Conservation (phyloP, 257 asterid genomes). For the Primulina huaijiensis region DNA sequence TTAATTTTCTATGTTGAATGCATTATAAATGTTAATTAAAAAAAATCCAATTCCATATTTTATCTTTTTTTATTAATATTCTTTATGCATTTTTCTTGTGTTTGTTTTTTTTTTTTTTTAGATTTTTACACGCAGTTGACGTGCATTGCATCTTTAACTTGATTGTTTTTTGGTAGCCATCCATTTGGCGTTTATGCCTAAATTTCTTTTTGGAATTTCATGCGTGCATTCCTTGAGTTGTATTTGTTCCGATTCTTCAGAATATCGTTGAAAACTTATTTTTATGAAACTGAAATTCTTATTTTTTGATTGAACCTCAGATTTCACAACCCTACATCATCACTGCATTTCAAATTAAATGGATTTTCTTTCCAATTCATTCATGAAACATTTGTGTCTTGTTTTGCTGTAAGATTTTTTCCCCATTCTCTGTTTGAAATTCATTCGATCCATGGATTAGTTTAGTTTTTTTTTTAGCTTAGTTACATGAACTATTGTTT, state of each 20-base stretch:
- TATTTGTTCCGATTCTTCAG: neutral
- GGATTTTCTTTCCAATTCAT: neutral
- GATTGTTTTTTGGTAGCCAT: neutral
- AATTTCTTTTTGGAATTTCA: neutral
- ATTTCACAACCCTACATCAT: neutral
- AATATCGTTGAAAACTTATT: no score
- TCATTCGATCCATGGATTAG: neutral
- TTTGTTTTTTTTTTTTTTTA: no score
- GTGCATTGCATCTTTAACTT: neutral
- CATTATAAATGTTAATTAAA: no score
- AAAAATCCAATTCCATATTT: neutral
- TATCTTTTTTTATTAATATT: no score
- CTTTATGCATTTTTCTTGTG: neutral
- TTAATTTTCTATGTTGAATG: neutral
- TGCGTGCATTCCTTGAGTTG: neutral
- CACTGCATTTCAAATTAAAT: neutral
- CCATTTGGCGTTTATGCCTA: neutral
- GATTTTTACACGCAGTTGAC: neutral
- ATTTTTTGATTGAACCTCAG: neutral
- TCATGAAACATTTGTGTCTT: neutral
- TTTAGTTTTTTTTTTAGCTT: neutral
- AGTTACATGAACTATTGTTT: neutral
- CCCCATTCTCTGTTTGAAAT: neutral
- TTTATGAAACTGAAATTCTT: neutral
- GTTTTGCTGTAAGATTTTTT: no score